A percentile compares a stretch with the other conserved stretches of the same genome.
Conservation (phyloP, 1,139 yeast genomes). For the Hemisphaericaspora lyxosophila region DNA sequence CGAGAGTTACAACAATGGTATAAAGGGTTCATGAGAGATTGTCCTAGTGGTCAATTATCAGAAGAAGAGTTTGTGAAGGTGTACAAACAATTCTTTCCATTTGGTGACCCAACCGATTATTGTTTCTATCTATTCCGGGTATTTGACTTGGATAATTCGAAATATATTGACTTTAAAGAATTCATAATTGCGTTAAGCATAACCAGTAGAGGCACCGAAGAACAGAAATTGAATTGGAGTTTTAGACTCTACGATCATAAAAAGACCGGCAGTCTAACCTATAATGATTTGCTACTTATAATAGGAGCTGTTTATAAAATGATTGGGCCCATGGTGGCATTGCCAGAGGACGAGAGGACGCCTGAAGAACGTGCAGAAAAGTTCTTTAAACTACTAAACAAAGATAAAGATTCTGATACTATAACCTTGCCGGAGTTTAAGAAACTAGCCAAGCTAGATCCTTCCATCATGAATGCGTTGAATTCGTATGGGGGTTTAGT, state of each 20-base stretch:
- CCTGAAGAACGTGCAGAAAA: conserved; percentile 86
- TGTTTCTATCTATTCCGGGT: conserved; percentile 86
- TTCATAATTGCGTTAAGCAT: conserved; percentile 86
- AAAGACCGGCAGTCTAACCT: conserved; percentile 70
- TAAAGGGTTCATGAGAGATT: conserved; percentile 90
- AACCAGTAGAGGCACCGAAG: conserved; percentile 84
- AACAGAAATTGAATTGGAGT: conserved; percentile 85
- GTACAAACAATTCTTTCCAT: conserved; percentile 95
- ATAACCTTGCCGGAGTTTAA: conserved; percentile 80
- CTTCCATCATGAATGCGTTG: conserved; percentile 76
- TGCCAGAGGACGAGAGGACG: conserved; percentile 89
- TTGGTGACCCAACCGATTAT: conserved; percentile 94
- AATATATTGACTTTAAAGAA: conserved; percentile 87
- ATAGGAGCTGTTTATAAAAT: conserved; percentile 86
- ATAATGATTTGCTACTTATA: conserved; percentile 76
- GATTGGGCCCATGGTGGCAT: conserved; percentile 93
- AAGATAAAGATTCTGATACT: conserved; percentile 60
- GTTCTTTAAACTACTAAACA: conserved; percentile 72
- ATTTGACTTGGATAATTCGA: conserved; percentile 80
- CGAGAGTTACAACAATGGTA: conserved; percentile 98
- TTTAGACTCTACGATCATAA: conserved; percentile 84
- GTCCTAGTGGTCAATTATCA: conserved; percentile 86
- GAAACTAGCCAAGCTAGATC: conserved; percentile 77
- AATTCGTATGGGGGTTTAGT: conserved; percentile 79
- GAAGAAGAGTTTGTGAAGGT: conserved; percentile 88